A percentile compares a stretch with the other conserved stretches of the same genome.
phyloP scores from a whole-genome alignment of 345 rosid species.

The Gossypium rotundifolium region DNA sequence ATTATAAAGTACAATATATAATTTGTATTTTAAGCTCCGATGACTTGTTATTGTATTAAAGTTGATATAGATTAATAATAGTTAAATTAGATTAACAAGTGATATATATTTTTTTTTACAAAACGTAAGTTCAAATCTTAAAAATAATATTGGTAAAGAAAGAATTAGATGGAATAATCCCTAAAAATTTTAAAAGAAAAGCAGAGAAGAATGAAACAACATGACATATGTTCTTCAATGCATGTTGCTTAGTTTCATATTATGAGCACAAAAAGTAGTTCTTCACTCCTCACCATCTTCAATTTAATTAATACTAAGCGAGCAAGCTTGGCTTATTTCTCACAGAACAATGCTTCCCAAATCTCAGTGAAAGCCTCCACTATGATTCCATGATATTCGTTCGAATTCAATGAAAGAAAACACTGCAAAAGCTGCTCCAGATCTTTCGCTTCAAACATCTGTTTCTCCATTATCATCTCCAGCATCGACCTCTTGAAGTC shows the following conservation, averaged over 20 bases:
- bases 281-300: background rate
- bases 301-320: background rate
- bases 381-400: slow-evolving; percentile 38
- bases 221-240: background rate
- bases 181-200: background rate
- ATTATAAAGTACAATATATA: no score
- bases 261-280: background rate
- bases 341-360: slow-evolving; percentile 44
- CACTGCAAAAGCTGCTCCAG: slow-evolving; percentile 52
- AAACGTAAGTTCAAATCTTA: no score
- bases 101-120: no score
- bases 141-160: no score
- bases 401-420: slow-evolving; percentile 44
- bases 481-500: slow-evolving; percentile 60
- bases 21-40: no score
- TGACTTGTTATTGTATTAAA: no score
- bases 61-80: no score
- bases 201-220: background rate
- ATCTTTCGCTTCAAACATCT: slow-evolving; percentile 36
- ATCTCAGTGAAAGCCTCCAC: slow-evolving; percentile 50
- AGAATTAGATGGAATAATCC: no score
- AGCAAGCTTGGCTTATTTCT: background rate
- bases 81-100: no score
- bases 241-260: background rate
- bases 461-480: slow-evolving; percentile 58